Evolutionary conservation across 2,329 filamentous ascomycete species (phyloP).

Genomic region (Epichloe gansuensis): DNA sequence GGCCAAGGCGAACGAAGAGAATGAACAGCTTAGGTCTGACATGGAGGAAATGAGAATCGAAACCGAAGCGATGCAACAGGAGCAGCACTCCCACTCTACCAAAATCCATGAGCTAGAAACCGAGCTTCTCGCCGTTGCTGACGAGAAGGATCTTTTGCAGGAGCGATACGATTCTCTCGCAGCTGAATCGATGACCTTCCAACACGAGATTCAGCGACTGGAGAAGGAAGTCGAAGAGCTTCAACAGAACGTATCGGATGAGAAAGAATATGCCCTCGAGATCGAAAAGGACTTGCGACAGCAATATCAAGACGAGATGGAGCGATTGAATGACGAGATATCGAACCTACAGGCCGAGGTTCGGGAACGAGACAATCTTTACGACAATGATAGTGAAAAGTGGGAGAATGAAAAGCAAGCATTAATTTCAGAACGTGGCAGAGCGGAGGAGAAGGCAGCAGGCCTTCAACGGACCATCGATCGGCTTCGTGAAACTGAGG

Average conservation of each 20-base stretch:
- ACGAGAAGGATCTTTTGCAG: constrained; percentile 60
- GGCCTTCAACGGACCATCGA: constrained; percentile 61
- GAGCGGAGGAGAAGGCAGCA: constrained; percentile 53
- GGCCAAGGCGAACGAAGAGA: constrained; percentile 33
- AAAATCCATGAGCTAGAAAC: constrained; percentile 44
- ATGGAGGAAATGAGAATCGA: constrained; percentile 28
- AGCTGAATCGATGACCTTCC: constrained; percentile 53
- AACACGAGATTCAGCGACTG: constrained; percentile 46
- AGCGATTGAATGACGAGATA: constrained; percentile 45
- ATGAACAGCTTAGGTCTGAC: constrained; percentile 30
- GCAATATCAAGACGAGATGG: constrained; percentile 34
- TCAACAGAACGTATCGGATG: constrained; percentile 35
- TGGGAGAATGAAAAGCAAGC: constrained; percentile 55
- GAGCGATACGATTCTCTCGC: constrained; percentile 55
- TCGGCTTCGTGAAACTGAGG: constrained; percentile 54
- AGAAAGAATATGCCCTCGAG: constrained; percentile 45
- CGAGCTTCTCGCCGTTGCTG: constrained; percentile 45
- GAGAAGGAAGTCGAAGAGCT: constrained; percentile 35
- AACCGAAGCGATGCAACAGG: constrained; percentile 18
- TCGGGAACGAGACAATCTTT: constrained; percentile 56
- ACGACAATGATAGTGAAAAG: constrained; percentile 58
- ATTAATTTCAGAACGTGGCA: constrained; percentile 52
- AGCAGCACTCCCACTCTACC: constrained; percentile 26
- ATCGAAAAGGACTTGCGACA: constrained; percentile 45
- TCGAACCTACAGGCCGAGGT: constrained; percentile 52